Base-by-base conservation (phyloP, 495 filamentous ascomycete species). In the Hypoxylon lenormandii region DNA sequence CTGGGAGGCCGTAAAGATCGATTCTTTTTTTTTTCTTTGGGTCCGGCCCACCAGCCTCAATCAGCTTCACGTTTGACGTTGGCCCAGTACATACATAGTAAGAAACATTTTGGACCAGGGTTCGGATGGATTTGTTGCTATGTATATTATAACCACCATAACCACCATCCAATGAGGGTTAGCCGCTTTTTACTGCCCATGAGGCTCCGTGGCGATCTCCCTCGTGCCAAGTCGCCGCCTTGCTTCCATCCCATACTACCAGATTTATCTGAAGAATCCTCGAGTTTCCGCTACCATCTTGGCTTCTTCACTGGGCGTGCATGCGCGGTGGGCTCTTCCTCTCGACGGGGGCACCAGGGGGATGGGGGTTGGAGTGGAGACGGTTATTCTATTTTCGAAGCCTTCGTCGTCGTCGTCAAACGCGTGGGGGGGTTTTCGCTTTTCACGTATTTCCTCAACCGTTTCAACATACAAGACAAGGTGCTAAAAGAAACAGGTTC, bases 11-110 rank as follows among this genome's bases (percentile, higher is more conserved):
- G 10, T 8, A 33, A 8, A 33, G 30, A 33, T 33, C 5, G 30
- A 33, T 8, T 11, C 10, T 8, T 33, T 33, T 33, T 11, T 48
- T 63, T 64, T 60, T 18, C 42, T 53, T 45, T 55, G 64, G 56
- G 18, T 21, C 56, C 13, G 58, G 33, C 54, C 69, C 69, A 72
- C 69, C 59, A 47, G 64, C 59, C 69, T 68, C 69, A 72, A 64
- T 72, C 69, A 69, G 3, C 52, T 64, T 64, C 59, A 67, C 43
- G 69, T 72, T 72, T 72, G 69, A 72, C 69, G 58, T 72, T 63
- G 58, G 63, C 18, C 52, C 48, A 19, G 48, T n/a, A n/a, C n/a
- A n/a, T n/a, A n/a, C n/a, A n/a, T n/a, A n/a, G n/a, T 23, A 50
- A 57, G 60, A 68, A 63, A 60, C 53, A 63, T 59, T 13, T 33